Percentiles rank a stretch among this genome's conserved stretches.
These are phyloP conservation scores for Phyllostachys edulis DNA, from an alignment of 176 grass and related monocot genomes.

Conservation along the genomic window DNA sequence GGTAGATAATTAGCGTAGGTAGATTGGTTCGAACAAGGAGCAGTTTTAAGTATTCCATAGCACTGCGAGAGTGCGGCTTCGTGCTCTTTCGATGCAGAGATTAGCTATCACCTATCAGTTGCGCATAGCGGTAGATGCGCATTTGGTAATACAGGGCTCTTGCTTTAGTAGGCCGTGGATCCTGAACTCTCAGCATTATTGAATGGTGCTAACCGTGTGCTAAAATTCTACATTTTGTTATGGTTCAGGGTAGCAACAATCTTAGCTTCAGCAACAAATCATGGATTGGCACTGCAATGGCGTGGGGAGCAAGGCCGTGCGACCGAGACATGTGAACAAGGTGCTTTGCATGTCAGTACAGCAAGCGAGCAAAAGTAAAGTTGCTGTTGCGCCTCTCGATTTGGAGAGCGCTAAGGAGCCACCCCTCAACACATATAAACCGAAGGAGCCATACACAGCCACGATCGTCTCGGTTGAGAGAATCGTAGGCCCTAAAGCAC, in stretches of 20 bases:
- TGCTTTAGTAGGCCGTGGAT: not conserved
- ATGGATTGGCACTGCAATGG: constrained; percentile 39
- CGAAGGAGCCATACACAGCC: constrained; percentile 72
- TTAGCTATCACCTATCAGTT: too few species aligned
- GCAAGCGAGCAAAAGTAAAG: constrained; percentile 65
- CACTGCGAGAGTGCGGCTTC: not conserved
- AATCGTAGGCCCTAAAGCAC: constrained; percentile 70
- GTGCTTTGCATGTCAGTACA: constrained; percentile 51
- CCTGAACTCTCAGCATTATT: not conserved
- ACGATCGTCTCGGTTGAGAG: constrained; percentile 84
- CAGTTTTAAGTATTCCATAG: not conserved
- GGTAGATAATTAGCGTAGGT: not conserved
- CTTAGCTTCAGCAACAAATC: constrained; percentile 57
- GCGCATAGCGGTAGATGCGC: not conserved
- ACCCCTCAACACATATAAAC: constrained; percentile 85
- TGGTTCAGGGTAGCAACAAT: constrained; percentile 51
- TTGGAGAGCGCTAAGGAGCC: constrained; percentile 73
- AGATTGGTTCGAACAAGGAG: constrained; percentile 23
- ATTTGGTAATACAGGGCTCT: not conserved
- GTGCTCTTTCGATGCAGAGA: not conserved
- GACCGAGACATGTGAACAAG: constrained; percentile 36
- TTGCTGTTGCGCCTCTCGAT: constrained; percentile 51
- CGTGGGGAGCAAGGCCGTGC: constrained; percentile 28
- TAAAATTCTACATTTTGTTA: not conserved
- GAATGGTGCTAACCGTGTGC: not conserved